Percentiles rank a stretch among this genome's conserved stretches.
Conservation (phyloP, 441 rosid genomes). For the Brassica hybrid region DNA sequence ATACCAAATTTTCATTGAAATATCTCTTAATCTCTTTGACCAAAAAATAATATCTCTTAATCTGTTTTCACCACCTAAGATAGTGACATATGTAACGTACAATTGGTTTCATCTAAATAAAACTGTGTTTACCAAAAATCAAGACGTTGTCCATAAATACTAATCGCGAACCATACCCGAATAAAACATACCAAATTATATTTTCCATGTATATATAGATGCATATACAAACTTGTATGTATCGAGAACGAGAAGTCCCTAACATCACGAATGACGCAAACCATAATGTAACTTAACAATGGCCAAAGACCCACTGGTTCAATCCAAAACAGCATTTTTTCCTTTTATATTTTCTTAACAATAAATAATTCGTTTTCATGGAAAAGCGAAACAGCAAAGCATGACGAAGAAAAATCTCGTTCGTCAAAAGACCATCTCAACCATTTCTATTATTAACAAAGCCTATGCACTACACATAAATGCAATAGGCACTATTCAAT, state of each 20-base stretch:
- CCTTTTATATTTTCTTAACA: background rate
- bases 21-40: constrained; percentile 1
- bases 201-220: background rate
- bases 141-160: background rate
- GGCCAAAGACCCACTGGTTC: constrained; percentile 45
- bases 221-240: background rate
- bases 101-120: constrained; percentile 11
- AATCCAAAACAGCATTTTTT: constrained; percentile 38
- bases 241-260: background rate
- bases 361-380: constrained; percentile 14
- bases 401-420: constrained; percentile 42
- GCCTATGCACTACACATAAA: constrained; percentile 43
- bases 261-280: constrained; percentile 28
- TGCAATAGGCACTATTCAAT: constrained; percentile 40
- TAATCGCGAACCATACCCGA: too few species aligned
- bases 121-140: constrained; percentile 17
- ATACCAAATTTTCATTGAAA: constrained; percentile 28
- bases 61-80: constrained; percentile 29
- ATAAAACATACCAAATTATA: constrained; percentile 14
- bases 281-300: constrained; percentile 37
- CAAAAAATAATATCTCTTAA: constrained; percentile 1
- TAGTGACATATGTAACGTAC: constrained; percentile 28
- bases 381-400: constrained; percentile 32
- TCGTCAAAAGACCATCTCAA: constrained; percentile 16
- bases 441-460: constrained; percentile 37